Conservation (phyloP, 2,329 filamentous ascomycete species). For the Penicillium occitanis region DNA sequence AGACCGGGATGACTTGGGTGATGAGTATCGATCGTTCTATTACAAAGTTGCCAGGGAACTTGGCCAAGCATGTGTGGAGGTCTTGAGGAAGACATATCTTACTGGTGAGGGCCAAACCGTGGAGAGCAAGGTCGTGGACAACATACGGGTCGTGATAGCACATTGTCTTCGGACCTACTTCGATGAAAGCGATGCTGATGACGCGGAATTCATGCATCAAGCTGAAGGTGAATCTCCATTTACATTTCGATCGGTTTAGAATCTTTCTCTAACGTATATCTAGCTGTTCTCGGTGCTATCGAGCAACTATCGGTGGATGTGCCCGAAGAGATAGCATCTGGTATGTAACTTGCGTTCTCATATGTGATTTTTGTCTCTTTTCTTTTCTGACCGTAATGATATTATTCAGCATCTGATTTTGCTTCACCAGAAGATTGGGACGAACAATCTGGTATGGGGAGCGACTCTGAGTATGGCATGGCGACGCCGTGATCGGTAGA, state of each 20-base stretch:
- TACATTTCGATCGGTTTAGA: neutral
- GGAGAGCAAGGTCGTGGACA: constrained; percentile 39
- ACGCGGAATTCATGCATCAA: constrained; percentile 34
- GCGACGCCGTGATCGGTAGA: constrained; percentile 34
- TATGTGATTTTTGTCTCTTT: constrained; percentile 22
- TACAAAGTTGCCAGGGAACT: constrained; percentile 35
- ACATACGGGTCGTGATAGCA: constrained; percentile 38
- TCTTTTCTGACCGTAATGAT: neutral
- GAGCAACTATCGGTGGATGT: constrained; percentile 39
- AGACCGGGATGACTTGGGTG: constrained; percentile 31
- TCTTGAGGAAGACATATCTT: constrained; percentile 35
- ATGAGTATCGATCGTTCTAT: constrained; percentile 32
- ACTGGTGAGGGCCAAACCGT: constrained; percentile 29
- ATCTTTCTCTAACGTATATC: constrained; percentile 19
- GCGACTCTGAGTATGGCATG: constrained; percentile 43
- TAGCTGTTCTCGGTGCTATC: constrained; percentile 35
- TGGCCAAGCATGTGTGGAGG: constrained; percentile 33
- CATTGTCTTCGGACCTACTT: constrained; percentile 43
- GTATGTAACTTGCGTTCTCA: constrained; percentile 31
- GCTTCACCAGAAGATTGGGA: constrained; percentile 45
- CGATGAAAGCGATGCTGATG: constrained; percentile 36
- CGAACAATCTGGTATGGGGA: constrained; percentile 42
- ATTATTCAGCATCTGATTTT: constrained; percentile 39
- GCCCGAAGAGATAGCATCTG: constrained; percentile 42
- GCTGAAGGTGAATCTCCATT: constrained; percentile 35